Conservation (phyloP, 805 yeast species). For the Yarrowia divulgata region DNA sequence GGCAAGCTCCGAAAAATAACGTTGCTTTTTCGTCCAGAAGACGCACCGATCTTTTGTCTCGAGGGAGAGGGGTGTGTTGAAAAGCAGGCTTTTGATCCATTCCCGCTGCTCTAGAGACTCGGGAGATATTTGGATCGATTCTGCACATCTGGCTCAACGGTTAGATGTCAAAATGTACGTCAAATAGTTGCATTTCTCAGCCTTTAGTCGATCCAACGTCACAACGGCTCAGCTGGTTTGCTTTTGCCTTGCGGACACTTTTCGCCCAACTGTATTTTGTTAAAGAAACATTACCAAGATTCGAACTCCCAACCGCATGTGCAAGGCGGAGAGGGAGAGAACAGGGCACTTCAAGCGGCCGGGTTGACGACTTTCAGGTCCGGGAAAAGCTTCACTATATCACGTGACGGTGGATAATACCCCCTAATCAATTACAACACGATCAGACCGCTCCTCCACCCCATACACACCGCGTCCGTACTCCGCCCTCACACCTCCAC, state of each 20-base stretch:
- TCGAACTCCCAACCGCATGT: not conserved
- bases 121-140: too few species aligned
- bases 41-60: not conserved
- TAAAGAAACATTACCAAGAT: not conserved
- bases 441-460: too few species aligned
- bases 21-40: not conserved
- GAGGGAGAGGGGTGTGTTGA: not conserved
- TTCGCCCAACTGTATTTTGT: not conserved
- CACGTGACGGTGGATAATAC: too few species aligned
- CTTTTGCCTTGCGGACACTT: conserved; percentile 12
- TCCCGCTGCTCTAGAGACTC: too few species aligned
- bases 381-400: too few species aligned
- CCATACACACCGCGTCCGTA: not conserved
- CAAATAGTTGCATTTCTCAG: not conserved
- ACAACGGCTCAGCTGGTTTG: not conserved
- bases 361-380: too few species aligned
- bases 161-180: not conserved
- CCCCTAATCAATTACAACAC: too few species aligned
- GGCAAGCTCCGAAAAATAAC: conserved; percentile 4
- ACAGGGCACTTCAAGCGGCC: too few species aligned
- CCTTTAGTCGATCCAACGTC: too few species aligned
- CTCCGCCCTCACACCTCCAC: not conserved
- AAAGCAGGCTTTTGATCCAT: too few species aligned
- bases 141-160: not conserved
- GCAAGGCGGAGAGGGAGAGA: too few species aligned